Conservation (phyloP, 345 rosid species). For the Corymbia maculata region DNA sequence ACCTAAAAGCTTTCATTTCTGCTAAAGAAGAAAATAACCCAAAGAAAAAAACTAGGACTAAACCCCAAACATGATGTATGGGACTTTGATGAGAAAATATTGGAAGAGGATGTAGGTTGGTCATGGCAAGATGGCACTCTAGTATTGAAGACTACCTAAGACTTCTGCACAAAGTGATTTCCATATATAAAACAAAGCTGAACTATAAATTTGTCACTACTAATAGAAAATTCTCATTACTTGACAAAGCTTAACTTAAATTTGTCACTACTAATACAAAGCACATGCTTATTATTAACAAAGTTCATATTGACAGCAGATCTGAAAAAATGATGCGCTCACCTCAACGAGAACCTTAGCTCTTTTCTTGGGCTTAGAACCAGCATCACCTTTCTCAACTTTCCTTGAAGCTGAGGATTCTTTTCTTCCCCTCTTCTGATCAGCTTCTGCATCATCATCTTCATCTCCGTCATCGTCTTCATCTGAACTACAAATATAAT, state of each 20-base stretch:
- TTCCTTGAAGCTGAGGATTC: conserved; percentile 18
- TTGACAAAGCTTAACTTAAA: not conserved
- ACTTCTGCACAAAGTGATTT: not conserved
- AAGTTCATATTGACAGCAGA: not conserved
- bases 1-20: not conserved
- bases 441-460: conserved; percentile 30
- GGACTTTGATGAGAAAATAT: not conserved
- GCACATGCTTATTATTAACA: not conserved
- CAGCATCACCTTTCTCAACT: conserved; percentile 28
- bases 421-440: conserved; percentile 28
- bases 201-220: not conserved
- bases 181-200: not conserved
- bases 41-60: not conserved
- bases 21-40: not conserved
- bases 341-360: conserved; percentile 73
- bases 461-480: conserved; percentile 23
- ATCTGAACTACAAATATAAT: conserved; percentile 8
- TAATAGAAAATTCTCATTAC: not conserved
- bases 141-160: not conserved
- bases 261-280: not conserved
- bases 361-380: conserved; percentile 52
- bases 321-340: not conserved
- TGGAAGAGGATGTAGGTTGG: not conserved
- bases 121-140: not conserved
- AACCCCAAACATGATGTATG: not conserved